Percentiles rank a stretch among this genome's conserved stretches.
phyloP scores from a whole-genome alignment of 208 protist species.

The Polymyxa betae region DNA sequence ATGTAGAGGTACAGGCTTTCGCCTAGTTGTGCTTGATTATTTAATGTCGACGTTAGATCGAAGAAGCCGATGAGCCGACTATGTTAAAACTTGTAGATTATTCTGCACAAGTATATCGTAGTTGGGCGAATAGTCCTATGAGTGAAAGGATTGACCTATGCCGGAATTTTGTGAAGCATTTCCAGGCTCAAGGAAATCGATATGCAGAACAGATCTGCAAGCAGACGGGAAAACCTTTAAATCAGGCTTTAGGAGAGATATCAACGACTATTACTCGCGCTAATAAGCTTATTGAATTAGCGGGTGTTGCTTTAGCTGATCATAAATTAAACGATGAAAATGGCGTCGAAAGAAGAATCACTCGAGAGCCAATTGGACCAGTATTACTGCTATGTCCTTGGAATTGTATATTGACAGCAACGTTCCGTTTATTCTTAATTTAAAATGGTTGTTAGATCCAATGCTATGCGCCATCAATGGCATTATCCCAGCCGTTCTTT shows the following conservation, averaged over 20 bases:
- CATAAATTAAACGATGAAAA: not conserved
- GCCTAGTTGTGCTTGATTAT: not conserved
- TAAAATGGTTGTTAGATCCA: not conserved
- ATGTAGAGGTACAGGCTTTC: not conserved
- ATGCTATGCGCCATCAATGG: constrained; percentile 57
- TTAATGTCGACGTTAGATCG: not conserved
- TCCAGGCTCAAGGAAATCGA: not conserved
- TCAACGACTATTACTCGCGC: constrained; percentile 6
- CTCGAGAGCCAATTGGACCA: constrained; percentile 41
- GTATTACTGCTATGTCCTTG: constrained; percentile 46
- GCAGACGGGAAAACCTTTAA: constrained; percentile 46
- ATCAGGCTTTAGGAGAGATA: constrained; percentile 7
- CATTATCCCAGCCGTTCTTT: constrained; percentile 47
- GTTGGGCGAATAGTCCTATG: not conserved
- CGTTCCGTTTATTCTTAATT: not conserved
- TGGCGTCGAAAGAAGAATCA: constrained; percentile 23
- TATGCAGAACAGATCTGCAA: constrained; percentile 23
- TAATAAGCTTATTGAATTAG: not conserved
- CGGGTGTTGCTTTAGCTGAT: constrained; percentile 37
- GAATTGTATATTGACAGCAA: not conserved
- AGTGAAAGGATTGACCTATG: not conserved
- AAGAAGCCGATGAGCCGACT: constrained; percentile 9
- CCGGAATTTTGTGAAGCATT: not conserved
- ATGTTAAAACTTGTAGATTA: constrained; percentile 1
- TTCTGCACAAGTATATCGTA: not conserved